Evolutionary conservation across 2,329 filamentous ascomycete species (phyloP).

Genomic region (Fusarium sambucinum): DNA sequence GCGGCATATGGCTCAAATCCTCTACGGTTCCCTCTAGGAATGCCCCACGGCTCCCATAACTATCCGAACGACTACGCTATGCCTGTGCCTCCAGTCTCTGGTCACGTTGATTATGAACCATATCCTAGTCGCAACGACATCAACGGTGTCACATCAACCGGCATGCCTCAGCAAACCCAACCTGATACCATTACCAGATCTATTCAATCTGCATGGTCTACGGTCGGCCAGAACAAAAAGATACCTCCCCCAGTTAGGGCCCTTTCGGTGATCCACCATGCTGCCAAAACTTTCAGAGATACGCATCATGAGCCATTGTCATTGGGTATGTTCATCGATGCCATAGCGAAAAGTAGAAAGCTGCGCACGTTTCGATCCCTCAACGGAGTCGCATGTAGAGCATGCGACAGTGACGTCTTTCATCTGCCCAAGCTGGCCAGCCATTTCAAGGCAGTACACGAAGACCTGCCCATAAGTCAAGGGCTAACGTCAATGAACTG

Average conservation of each 20-base stretch:
- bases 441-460: conserved; percentile 65
- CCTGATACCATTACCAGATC: conserved; percentile 66
- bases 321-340: conserved; percentile 70
- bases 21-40: conserved; percentile 9
- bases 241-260: conserved; percentile 72
- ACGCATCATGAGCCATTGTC: conserved; percentile 69
- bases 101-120: conserved; percentile 10
- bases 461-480: conserved; percentile 47
- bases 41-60: conserved; percentile 8
- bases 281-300: conserved; percentile 67
- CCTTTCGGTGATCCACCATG: conserved; percentile 72
- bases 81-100: conserved; percentile 1
- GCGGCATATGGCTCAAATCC: conserved; percentile 31
- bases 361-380: conserved; percentile 68
- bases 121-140: conserved; percentile 15
- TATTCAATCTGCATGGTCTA: conserved; percentile 73
- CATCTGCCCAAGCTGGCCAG: conserved; percentile 71
- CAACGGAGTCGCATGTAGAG: conserved; percentile 66
- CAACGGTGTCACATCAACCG: conserved; percentile 3
- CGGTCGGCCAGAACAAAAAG: conserved; percentile 69
- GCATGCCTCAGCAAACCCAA: conserved; percentile 56
- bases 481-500: conserved; percentile 55
- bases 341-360: conserved; percentile 66
- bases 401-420: conserved; percentile 62
- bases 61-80: conserved; percentile 15